Base-by-base conservation (phyloP, 1,139 yeast genomes). In the Pichia sorboxylosa region DNA sequence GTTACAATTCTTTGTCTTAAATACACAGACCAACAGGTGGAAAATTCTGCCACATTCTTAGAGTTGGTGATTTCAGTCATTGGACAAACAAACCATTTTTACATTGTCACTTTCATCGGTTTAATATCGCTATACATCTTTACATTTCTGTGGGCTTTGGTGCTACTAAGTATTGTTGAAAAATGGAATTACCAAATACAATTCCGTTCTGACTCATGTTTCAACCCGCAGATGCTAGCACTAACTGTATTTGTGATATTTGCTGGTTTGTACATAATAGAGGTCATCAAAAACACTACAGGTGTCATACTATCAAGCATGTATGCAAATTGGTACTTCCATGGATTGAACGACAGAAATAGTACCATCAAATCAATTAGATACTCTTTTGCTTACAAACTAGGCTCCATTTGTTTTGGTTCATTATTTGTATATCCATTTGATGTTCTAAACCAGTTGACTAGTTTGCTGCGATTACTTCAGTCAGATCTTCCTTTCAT, bases 381-480 rank as follows among this genome's bases (percentile, higher is more conserved):
- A 6, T 78, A 94, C 45, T 81, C 94, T 1, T 57, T 82, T 59
- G 78, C 93, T 2, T 80, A 77, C 51, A 81, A 93, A 23, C 79
- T 84, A 51, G 96, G 96, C 1, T 81, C 94, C 4, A 77, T 85
- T 35, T 78, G 92, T 49, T 79, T 82, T 50, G 94, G 95, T 0
- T 78, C 92, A 2, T 60, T 84, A 44, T 68, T 84, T 45, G 93
- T 83, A 8, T 70, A 95, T 0, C 43, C 83, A 17, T 66, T 84
- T 41, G 85, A 81, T 48, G 61, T 81, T 24, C 20, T 42, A 11
- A 75, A 21, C 13, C 29, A 33, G 6, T 13, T 17, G 17, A 16
- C 30, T 9, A n/a, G 22, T 13, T 32, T 45, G 8, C 32, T 1
- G 81, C 94, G 3, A 77, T 85, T 36, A 78, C 92, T 50, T 78